Conservation (phyloP, 768 basidiomycete species). For the Rhizopogon vesiculosus region DNA sequence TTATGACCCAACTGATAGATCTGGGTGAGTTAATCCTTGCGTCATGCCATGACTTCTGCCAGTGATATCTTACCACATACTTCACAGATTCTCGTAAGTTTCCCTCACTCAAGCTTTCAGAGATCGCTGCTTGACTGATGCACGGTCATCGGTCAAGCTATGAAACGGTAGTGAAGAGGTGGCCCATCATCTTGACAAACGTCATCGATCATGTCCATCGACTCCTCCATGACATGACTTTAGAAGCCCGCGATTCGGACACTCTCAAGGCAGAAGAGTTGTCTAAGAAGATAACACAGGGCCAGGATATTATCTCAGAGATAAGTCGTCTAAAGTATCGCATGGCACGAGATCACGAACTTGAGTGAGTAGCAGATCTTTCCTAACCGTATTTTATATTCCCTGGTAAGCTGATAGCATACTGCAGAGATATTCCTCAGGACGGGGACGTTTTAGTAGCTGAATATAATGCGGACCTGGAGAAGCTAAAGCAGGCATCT, state of each 20-base stretch:
- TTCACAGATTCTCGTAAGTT: constrained; percentile 59
- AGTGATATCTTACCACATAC: neutral
- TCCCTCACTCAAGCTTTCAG: neutral
- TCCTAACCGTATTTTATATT: neutral
- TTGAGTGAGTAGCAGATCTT: constrained; percentile 47
- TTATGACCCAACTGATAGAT: constrained; percentile 69
- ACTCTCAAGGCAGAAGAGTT: constrained; percentile 20
- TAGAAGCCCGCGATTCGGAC: constrained; percentile 21
- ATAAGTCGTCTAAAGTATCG: constrained; percentile 81
- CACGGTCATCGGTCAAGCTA: constrained; percentile 45
- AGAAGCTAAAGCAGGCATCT: constrained; percentile 36
- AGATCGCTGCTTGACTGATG: neutral
- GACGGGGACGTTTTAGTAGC: constrained; percentile 71
- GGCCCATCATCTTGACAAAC: constrained; percentile 80
- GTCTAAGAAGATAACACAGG: constrained; percentile 58
- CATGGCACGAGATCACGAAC: constrained; percentile 71
- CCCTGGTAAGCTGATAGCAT: neutral
- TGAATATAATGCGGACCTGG: constrained; percentile 76
- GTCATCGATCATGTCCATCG: constrained; percentile 75
- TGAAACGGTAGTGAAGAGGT: constrained; percentile 72
- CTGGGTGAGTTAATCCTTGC: constrained; percentile 39
- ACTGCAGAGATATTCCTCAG: constrained; percentile 55
- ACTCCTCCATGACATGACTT: constrained; percentile 57
- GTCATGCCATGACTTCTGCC: neutral
- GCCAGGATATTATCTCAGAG: constrained; percentile 69